Base-by-base conservation (phyloP, 139 green algal species). In the Raphidocelis subcapitata region DNA sequence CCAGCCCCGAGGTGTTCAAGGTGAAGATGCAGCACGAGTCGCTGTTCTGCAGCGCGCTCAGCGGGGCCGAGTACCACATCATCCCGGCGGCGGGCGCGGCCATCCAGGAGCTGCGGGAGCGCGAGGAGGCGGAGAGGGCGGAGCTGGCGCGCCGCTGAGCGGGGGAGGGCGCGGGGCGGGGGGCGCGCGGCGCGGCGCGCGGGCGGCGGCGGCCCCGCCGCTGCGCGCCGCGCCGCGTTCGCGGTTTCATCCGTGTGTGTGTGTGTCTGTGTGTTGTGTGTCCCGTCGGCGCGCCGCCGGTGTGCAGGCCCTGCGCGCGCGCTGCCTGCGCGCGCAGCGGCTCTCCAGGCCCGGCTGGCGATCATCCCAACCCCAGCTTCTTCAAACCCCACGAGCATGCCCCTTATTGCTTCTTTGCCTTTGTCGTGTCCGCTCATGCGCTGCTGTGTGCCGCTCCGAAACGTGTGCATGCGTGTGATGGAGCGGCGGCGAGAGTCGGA, bases 11-110 rank as follows among this genome's bases (percentile, higher is more conserved):
- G 65, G 54, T 78, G 8, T 89, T 82, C 82, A 82, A 69, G 41
- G 75, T 92, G 26, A 91, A 91, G 80, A 72, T 91, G 84, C 79
- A 87, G 83, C 87, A 91, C 64, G 60, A 67, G 51, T 79, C 69
- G 41, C 62, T 84, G 63, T 57, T 62, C 12, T 67, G 20, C 18
- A 55, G 46, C 4, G 72, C 64, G 1, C 23, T 82, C 60, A 64
- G 59, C 18, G 80, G 80, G 21, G 24, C 65, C 5, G 26, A n/a
- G 12, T 86, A 74, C 33, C 69, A 55, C 18, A 14, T 74, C 3
- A 77, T 77, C 26, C 62, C 59, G 18, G 69, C 64, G 26, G 59
- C n/a, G n/a, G n/a, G n/a, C n/a, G n/a, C n/a, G n/a, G 69, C 1
- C 41, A 65, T 36, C 62, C 29, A 24, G 62, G 35, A 3, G 57